Percentiles rank a stretch among this genome's conserved stretches.
Conservation (phyloP, 371 early-diverging fungal genomes). For the Mucor piriformis region DNA sequence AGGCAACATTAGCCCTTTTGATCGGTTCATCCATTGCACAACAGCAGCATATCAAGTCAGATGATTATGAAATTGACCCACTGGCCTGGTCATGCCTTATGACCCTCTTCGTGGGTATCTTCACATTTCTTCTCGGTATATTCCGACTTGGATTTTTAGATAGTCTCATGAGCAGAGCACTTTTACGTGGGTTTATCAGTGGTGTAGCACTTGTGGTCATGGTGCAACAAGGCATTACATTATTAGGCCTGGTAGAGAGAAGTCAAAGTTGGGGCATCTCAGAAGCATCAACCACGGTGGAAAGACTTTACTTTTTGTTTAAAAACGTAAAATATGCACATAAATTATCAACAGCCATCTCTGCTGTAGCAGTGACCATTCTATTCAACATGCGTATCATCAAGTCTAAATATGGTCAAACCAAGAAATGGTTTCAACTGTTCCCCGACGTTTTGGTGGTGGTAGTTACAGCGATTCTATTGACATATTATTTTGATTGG, state of each 20-base stretch:
- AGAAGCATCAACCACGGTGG: slow-evolving; percentile 74
- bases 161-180: slow-evolving; percentile 88
- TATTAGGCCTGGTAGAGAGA: slow-evolving; percentile 70
- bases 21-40: slow-evolving; percentile 77
- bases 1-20: slow-evolving; percentile 87
- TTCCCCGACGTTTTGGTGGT: slow-evolving; percentile 89
- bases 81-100: slow-evolving; percentile 72
- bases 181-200: slow-evolving; percentile 90
- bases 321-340: slow-evolving; percentile 60
- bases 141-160: slow-evolving; percentile 94
- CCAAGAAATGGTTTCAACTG: slow-evolving; percentile 61
- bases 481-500: slow-evolving; percentile 69
- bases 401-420: slow-evolving; percentile 53
- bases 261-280: slow-evolving; percentile 55
- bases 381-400: slow-evolving; percentile 59
- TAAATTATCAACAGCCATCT: slow-evolving; percentile 67
- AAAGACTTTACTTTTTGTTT: slow-evolving; percentile 67
- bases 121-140: slow-evolving; percentile 88
- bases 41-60: slow-evolving; percentile 35
- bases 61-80: slow-evolving; percentile 43
- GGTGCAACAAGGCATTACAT: slow-evolving; percentile 79
- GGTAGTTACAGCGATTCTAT: slow-evolving; percentile 69
- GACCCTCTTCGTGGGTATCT: slow-evolving; percentile 83
- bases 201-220: slow-evolving; percentile 90
- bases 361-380: slow-evolving; percentile 67